Percentiles rank a stretch among this genome's conserved stretches.
These are phyloP conservation scores for Dendrobium huoshanense DNA, from an alignment of 106 monocot genomes.

Conservation along the genomic window DNA sequence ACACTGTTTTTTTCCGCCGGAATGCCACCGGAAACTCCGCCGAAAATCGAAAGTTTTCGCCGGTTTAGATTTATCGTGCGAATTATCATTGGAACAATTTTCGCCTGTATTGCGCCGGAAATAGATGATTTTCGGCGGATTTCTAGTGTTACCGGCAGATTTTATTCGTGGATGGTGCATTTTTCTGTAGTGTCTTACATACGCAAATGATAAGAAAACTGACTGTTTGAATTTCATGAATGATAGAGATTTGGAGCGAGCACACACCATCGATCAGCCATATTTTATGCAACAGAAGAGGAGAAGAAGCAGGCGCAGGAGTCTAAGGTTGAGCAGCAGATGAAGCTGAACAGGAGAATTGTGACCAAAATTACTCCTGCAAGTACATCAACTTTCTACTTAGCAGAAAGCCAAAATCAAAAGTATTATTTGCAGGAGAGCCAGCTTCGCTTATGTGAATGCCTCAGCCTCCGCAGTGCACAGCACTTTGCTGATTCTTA, in stretches of 20 bases:
- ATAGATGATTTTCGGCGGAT: no score
- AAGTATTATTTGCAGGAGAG: conserved; percentile 36
- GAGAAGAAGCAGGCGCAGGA: conserved; percentile 40
- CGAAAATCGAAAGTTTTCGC: no score
- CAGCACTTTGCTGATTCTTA: conserved; percentile 40
- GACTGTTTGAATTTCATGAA: no score
- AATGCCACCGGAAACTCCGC: no score
- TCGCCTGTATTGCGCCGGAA: no score
- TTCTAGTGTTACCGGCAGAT: no score
- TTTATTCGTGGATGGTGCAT: no score
- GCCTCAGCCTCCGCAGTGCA: conserved; percentile 31
- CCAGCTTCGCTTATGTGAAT: conserved; percentile 22
- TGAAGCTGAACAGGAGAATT: conserved; percentile 45
- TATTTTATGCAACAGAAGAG: conserved; percentile 37
- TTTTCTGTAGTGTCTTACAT: background rate
- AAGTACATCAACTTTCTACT: conserved; percentile 9
- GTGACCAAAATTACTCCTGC: conserved; percentile 31
- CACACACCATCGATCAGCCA: conserved; percentile 37
- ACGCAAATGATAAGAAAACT: no score
- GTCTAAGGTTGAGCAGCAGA: conserved; percentile 35
- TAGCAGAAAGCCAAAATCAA: conserved; percentile 35
- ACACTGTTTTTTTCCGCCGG: background rate
- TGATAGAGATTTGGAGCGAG: conserved; percentile 25
- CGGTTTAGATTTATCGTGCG: no score
- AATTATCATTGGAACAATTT: no score